These are phyloP conservation scores for Coemansia sp. DNA, from an alignment of 192 early-diverging fungal species.

Conservation along the genomic window DNA sequence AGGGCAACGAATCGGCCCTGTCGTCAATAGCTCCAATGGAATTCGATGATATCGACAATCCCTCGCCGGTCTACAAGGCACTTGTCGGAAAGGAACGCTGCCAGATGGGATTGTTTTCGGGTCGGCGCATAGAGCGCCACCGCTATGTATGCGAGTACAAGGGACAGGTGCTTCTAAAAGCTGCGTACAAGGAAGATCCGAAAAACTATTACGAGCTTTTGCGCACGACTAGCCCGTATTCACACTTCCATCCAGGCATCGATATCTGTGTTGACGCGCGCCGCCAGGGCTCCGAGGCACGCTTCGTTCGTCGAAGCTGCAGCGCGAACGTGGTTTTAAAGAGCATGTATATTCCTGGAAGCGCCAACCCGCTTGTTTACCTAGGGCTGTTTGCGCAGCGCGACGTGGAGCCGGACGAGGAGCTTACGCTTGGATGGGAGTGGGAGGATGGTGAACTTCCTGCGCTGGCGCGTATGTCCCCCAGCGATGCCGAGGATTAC, in stretches of 20 bases:
- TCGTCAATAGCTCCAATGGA: constrained; percentile 24
- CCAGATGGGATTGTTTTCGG: constrained; percentile 41
- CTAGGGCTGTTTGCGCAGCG: constrained; percentile 65
- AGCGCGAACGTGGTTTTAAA: constrained; percentile 62
- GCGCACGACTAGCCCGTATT: constrained; percentile 62
- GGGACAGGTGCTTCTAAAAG: constrained; percentile 69
- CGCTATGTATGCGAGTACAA: constrained; percentile 75
- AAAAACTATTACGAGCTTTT: constrained; percentile 67
- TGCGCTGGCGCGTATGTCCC: constrained; percentile 34
- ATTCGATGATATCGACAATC: constrained; percentile 6
- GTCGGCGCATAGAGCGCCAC: constrained; percentile 12
- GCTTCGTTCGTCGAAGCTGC: constrained; percentile 69
- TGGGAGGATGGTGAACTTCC: constrained; percentile 60
- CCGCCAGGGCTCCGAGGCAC: constrained; percentile 63
- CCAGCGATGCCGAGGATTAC: constrained; percentile 42
- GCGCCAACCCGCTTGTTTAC: constrained; percentile 57
- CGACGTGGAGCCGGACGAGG: constrained; percentile 61
- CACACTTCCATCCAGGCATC: constrained; percentile 64
- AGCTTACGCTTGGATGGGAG: constrained; percentile 72
- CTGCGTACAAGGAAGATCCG: constrained; percentile 63
- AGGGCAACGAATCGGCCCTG: not conserved
- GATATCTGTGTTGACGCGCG: constrained; percentile 73
- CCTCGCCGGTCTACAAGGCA: constrained; percentile 15
- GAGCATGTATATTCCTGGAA: constrained; percentile 57
- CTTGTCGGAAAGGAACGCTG: constrained; percentile 22